phyloP scores from a whole-genome alignment of 1,284 basidiomycete species.

The Heterobasidion occidentale region DNA sequence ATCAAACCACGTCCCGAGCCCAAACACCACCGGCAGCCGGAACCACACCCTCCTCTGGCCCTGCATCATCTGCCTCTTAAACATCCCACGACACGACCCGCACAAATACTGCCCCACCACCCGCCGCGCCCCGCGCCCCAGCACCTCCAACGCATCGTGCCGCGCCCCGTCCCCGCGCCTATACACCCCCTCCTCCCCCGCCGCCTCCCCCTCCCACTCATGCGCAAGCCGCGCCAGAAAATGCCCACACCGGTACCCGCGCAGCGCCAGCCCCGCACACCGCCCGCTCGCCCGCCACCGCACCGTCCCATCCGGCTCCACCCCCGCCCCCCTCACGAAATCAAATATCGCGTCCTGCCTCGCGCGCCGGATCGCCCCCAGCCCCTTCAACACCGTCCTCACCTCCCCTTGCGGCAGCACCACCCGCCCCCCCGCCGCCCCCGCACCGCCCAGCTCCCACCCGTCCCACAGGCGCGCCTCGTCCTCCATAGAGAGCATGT shows the following conservation, averaged over 20 bases:
- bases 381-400: neutral
- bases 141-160: neutral
- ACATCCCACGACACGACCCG: neutral
- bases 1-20: constrained; percentile 3
- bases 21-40: constrained; percentile 1
- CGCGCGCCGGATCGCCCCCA: neutral
- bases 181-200: neutral
- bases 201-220: neutral
- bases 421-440: neutral
- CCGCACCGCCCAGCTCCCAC: neutral
- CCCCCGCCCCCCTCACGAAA: neutral
- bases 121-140: neutral
- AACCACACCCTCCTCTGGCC: constrained; percentile 1
- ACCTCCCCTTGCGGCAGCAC: neutral
- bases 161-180: neutral
- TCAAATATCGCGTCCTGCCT: neutral
- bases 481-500: neutral
- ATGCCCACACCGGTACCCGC: neutral
- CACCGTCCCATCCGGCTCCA: neutral
- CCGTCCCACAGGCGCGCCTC: neutral
- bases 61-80: neutral
- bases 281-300: neutral
- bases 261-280: neutral
- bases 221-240: neutral
- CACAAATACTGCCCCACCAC: neutral